Evolutionary conservation across 441 rosid species (phyloP).

Genomic region (Gossypium schwendimanii): DNA sequence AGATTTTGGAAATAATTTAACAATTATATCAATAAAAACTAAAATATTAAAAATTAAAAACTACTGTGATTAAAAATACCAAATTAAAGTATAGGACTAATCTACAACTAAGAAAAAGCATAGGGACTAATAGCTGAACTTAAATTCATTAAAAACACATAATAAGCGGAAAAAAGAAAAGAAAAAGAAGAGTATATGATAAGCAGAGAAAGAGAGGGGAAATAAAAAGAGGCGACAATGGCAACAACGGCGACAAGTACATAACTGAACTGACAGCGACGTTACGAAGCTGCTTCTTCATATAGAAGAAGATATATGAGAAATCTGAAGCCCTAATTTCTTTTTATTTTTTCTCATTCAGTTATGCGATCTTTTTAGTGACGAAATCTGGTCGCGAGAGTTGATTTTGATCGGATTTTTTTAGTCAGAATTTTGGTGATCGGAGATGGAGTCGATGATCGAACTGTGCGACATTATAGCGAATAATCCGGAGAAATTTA

Average conservation of each 20-base stretch:
- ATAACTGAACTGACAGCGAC: slow-evolving; percentile 6
- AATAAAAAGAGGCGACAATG: not conserved
- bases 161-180: not conserved
- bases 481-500: slow-evolving; percentile 61
- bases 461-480: slow-evolving; percentile 80
- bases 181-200: not conserved
- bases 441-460: slow-evolving; percentile 68
- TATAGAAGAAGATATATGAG: not conserved
- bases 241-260: slow-evolving; percentile 3
- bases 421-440: not conserved
- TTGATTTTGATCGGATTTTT: not conserved
- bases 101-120: too few relatives aligned
- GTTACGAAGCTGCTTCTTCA: not conserved
- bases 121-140: not conserved
- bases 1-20: too few relatives aligned
- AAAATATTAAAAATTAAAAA: too few relatives aligned
- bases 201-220: not conserved
- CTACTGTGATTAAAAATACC: too few relatives aligned
- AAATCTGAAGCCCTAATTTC: not conserved
- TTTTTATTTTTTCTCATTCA: not conserved
- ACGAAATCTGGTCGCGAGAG: not conserved
- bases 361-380: not conserved
- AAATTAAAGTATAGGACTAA: too few relatives aligned
- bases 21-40: too few relatives aligned
- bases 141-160: not conserved